These are phyloP conservation scores for Apiospora phragmitis DNA, from an alignment of 2,329 filamentous ascomycete species.

Conservation along the genomic window DNA sequence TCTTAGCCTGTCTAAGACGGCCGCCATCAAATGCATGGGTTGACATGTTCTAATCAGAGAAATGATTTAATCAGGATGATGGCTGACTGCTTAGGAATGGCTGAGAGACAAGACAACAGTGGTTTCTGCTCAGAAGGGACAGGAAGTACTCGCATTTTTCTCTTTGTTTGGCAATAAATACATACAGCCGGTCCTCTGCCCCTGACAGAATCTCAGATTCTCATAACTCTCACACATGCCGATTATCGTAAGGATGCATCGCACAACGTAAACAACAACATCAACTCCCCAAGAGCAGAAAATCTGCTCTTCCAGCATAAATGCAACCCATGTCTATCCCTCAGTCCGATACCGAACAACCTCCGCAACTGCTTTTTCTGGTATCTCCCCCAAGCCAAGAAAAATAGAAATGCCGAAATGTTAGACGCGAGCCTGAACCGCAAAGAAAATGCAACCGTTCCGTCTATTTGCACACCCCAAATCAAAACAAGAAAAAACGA, in stretches of 20 bases:
- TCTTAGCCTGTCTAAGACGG: background rate
- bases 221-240: conserved; percentile 1
- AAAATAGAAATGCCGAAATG: background rate
- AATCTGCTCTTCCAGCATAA: background rate
- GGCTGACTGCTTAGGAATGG: background rate
- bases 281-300: background rate
- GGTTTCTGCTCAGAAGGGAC: background rate
- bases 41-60: background rate
- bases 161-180: conserved; percentile 4
- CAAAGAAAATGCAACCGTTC: background rate
- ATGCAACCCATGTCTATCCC: conserved; percentile 6
- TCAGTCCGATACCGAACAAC: background rate
- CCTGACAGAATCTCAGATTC: background rate
- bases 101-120: background rate
- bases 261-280: background rate
- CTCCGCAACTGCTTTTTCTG: conserved; percentile 1
- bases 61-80: conserved; percentile 3
- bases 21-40: background rate
- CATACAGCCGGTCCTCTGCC: conserved; percentile 3
- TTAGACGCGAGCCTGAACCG: background rate
- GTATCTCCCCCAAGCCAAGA: conserved; percentile 3
- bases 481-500: background rate
- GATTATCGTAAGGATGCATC: background rate
- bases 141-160: background rate
- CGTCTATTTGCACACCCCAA: background rate